Percentiles rank a stretch among this genome's conserved stretches.
Conservation (phyloP, 2,329 filamentous ascomycete genomes). For the Epichloe uncinata region DNA sequence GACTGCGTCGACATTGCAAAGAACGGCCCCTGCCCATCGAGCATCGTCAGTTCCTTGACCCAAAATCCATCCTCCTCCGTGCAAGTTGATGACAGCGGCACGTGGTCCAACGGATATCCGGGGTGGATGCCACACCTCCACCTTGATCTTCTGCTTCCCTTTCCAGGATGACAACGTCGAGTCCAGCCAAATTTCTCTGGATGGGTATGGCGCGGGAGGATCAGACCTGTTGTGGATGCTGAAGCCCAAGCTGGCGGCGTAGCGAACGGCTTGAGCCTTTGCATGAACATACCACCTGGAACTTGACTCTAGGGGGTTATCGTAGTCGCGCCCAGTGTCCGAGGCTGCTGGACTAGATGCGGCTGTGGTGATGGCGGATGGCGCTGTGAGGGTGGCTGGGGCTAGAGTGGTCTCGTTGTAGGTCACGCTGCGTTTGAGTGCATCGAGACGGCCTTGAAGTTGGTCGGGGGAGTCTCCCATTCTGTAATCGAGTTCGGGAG, state of each 20-base stretch:
- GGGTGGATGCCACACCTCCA: conserved; percentile 33
- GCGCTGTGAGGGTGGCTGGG: conserved; percentile 1
- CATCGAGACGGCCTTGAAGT: conserved; percentile 5
- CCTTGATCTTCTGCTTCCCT: conserved; percentile 27
- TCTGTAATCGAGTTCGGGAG: neutral
- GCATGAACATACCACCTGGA: conserved; percentile 31
- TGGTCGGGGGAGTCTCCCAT: neutral
- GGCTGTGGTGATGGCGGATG: conserved; percentile 12
- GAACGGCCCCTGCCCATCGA: conserved; percentile 42
- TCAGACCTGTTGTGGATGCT: conserved; percentile 28
- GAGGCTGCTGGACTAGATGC: conserved; percentile 17
- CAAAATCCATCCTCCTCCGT: conserved; percentile 54
- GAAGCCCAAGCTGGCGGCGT: conserved; percentile 30
- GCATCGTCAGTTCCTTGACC: conserved; percentile 51
- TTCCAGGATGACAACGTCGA: conserved; percentile 25
- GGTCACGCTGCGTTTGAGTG: conserved; percentile 5
- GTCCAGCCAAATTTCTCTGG: conserved; percentile 28
- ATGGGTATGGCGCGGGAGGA: conserved; percentile 25
- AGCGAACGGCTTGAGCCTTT: conserved; percentile 29
- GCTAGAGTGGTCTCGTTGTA: neutral
- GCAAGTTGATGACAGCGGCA: conserved; percentile 50
- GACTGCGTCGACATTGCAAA: conserved; percentile 39
- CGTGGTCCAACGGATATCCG: conserved; percentile 22
- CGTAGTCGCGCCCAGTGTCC: conserved; percentile 24
- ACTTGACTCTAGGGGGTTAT: conserved; percentile 29